Evolutionary conservation across 495 filamentous ascomycete genomes (phyloP), one percentile per base, ranked within the genome.

Genomic region (Talaromyces proteolyticus): DNA sequence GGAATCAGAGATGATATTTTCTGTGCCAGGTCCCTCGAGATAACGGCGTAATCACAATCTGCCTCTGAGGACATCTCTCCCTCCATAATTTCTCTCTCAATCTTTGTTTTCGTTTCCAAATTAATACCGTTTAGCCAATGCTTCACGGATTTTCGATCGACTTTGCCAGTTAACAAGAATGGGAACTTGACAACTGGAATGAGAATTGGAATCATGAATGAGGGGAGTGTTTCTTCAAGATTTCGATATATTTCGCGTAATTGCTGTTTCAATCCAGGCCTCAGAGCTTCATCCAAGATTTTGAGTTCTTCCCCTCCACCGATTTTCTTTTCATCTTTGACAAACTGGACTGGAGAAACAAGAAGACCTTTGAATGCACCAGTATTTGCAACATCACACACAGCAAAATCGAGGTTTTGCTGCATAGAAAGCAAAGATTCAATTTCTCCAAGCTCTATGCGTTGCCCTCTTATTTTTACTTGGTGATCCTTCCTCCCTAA

Each of bases 391-490:
- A 34, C 8, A 8, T 34, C 29, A 34, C 8, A 8, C 29, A 34
- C 29, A 10, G 29, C 29, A 34, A 14, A 10, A 10, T 34, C 14
- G 29, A 34, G 8, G 14, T 34, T 10, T 14, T 34, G 8, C 8
- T 34, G 29, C 2, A 8, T 14, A 4, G 14, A 14, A 34, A 34
- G 29, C 8, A 81, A 25, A 34, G 18, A 63, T 50, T 73, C 69
- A 21, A 73, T 69, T 48, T 85, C 82, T 1, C 72, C 75, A 5
- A 85, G 66, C 56, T 86, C 82, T 34, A 86, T 72, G 29, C 81
- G 71, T 52, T 84, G 79, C 6, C 81, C 82, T 11, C 73, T 73
- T 4, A 85, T 53, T 57, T 85, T 86, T n/a, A 82, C 78, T 54
- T 85, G 80, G 10, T 77, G 75, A 49, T 86, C 82, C 37, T 76